Percentiles rank a stretch among this genome's conserved stretches.
Evolutionary conservation across 2,329 filamentous ascomycete species (phyloP).

Genomic region (Arthrocladium fulminans): DNA sequence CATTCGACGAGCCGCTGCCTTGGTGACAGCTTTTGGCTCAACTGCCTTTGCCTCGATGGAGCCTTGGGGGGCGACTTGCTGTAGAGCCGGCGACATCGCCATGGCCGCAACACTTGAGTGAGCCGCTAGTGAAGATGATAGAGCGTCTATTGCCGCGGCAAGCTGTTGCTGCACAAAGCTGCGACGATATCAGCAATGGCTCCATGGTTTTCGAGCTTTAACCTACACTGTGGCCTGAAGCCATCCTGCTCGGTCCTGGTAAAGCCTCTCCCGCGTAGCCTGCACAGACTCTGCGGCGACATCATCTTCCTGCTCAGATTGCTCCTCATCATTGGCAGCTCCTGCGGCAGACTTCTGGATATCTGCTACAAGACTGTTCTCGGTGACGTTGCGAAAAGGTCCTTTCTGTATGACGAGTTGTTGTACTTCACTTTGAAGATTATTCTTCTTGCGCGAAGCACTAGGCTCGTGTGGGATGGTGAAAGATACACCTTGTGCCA

Average conservation of each 20-base stretch:
- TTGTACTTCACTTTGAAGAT: slow-evolving; percentile 12
- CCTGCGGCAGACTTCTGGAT: slow-evolving; percentile 44
- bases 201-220: slow-evolving; percentile 1
- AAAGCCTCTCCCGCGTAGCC: slow-evolving; percentile 34
- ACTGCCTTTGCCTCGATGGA: slow-evolving; percentile 62
- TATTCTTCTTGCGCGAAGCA: not conserved
- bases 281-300: slow-evolving; percentile 28
- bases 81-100: slow-evolving; percentile 63
- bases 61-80: slow-evolving; percentile 62
- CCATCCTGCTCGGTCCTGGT: slow-evolving; percentile 38
- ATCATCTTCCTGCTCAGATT: slow-evolving; percentile 28
- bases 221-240: slow-evolving; percentile 35
- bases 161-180: slow-evolving; percentile 40
- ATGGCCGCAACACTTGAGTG: slow-evolving; percentile 61
- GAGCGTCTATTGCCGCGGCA: slow-evolving; percentile 66
- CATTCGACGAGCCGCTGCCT: slow-evolving; percentile 46
- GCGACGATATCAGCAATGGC: slow-evolving; percentile 10
- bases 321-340: slow-evolving; percentile 40
- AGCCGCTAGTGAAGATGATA: slow-evolving; percentile 77
- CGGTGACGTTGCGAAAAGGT: slow-evolving; percentile 71
- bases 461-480: not conserved
- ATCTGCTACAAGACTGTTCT: slow-evolving; percentile 62
- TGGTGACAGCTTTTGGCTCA: slow-evolving; percentile 50
- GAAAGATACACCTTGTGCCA: slow-evolving; percentile 1
- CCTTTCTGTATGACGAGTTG: slow-evolving; percentile 72